These are phyloP conservation scores for Linanthus parryae DNA, from an alignment of 148 eudicot species.

Conservation along the genomic window DNA sequence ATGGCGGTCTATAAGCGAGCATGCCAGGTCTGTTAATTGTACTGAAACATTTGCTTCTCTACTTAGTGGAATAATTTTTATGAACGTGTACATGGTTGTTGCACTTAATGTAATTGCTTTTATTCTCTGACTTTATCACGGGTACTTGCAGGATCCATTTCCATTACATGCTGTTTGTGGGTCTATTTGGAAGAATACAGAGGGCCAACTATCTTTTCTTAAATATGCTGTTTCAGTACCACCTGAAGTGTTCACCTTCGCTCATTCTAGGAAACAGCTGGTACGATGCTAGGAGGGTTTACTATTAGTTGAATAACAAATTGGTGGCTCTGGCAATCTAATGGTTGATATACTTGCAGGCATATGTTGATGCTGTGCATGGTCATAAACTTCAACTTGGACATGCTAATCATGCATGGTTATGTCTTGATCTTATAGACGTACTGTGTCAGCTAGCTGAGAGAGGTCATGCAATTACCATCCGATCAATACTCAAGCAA, in stretches of 20 bases:
- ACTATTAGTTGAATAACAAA: no score
- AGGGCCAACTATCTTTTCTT: constrained; percentile 91
- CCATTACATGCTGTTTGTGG: constrained; percentile 81
- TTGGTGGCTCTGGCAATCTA: no score
- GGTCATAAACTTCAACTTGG: constrained; percentile 58
- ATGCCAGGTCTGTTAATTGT: constrained; percentile 15
- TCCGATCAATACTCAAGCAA: constrained; percentile 61
- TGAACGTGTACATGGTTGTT: no score
- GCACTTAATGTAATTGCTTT: no score
- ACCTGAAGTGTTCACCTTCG: constrained; percentile 77
- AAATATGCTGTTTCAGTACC: constrained; percentile 72
- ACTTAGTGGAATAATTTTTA: no score
- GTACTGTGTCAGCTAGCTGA: constrained; percentile 86
- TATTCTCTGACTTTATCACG: no score
- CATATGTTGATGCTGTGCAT: constrained; percentile 51
- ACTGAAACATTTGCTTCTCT: no score
- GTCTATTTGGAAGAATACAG: constrained; percentile 83
- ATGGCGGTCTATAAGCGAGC: constrained; percentile 73
- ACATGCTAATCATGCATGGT: constrained; percentile 75
- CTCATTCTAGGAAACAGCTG: constrained; percentile 70
- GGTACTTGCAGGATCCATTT: constrained; percentile 81
- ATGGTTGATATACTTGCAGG: constrained; percentile 47
- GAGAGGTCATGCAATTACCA: constrained; percentile 68
- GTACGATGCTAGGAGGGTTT: constrained; percentile 51
- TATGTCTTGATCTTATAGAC: constrained; percentile 78